phyloP scores from a whole-genome alignment of 306 rosid species.

The Biancaea sappan region DNA sequence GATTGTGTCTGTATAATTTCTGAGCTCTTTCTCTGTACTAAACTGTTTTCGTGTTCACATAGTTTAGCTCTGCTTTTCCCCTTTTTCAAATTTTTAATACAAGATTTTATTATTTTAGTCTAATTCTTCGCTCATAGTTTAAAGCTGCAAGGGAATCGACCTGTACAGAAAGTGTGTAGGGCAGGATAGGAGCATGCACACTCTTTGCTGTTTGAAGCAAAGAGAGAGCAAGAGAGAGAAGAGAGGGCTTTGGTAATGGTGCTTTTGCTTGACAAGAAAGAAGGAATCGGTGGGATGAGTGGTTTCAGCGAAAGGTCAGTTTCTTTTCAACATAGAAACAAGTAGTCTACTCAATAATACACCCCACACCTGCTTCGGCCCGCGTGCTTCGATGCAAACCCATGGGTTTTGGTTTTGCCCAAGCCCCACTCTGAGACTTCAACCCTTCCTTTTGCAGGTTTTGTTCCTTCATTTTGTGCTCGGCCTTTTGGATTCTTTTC shows the following conservation, averaged over 20 bases:
- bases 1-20: not conserved
- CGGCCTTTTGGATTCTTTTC: slow-evolving; percentile 52
- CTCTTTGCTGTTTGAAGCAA: slow-evolving; percentile 47
- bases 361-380: slow-evolving; percentile 62
- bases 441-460: slow-evolving; percentile 62
- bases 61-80: slow-evolving; percentile 44
- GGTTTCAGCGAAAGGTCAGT: slow-evolving; percentile 81
- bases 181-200: slow-evolving; percentile 74
- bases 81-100: slow-evolving; percentile 26
- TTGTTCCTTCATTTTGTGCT: slow-evolving; percentile 51
- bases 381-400: slow-evolving; percentile 81
- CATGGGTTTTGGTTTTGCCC: slow-evolving; percentile 48
- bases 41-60: slow-evolving; percentile 67
- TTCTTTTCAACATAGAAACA: slow-evolving; percentile 61
- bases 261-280: slow-evolving; percentile 19
- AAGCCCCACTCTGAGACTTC: slow-evolving; percentile 48
- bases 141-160: slow-evolving; percentile 79
- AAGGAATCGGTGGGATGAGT: slow-evolving; percentile 34
- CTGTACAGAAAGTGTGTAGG: slow-evolving; percentile 51
- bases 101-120: not conserved
- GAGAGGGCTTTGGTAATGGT: slow-evolving; percentile 29
- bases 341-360: slow-evolving; percentile 45
- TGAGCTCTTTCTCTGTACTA: slow-evolving; percentile 27
- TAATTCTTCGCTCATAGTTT: slow-evolving; percentile 32
- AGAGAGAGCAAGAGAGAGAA: slow-evolving; percentile 10